Percentiles rank a stretch among this genome's conserved stretches.
These are phyloP conservation scores for Leucosporidium scottii DNA, from an alignment of 768 basidiomycete genomes.

Conservation along the genomic window DNA sequence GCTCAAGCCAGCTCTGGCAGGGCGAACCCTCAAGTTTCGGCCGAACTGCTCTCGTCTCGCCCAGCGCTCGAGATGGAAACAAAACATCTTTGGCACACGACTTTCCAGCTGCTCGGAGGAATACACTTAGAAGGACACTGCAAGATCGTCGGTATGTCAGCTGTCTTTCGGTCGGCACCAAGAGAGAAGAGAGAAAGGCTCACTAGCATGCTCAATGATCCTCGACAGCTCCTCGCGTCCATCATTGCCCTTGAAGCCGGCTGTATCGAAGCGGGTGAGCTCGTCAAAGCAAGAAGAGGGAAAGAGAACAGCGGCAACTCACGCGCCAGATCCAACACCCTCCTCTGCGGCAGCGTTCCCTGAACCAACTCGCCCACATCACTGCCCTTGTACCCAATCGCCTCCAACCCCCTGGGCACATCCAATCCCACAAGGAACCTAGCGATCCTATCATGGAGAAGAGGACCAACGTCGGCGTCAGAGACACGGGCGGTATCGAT, in stretches of 20 bases:
- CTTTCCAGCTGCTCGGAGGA: too few species aligned
- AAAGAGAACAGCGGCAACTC: slow-evolving; percentile 45
- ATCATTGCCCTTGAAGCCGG: slow-evolving; percentile 28
- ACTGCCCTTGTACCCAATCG: slow-evolving; percentile 56
- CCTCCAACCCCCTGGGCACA: slow-evolving; percentile 77
- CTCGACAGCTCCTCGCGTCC: slow-evolving; percentile 19
- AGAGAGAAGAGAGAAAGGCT: too few species aligned
- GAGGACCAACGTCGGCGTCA: slow-evolving; percentile 67
- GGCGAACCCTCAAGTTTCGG: too few species aligned
- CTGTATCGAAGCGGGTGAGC: background rate
- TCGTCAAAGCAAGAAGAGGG: too few species aligned
- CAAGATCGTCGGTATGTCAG: too few species aligned
- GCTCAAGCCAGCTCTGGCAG: too few species aligned
- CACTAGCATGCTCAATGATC: slow-evolving; percentile 25
- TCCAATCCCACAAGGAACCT: slow-evolving; percentile 76
- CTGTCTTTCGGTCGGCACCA: too few species aligned
- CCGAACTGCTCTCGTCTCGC: too few species aligned
- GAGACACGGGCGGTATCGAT: slow-evolving; percentile 56
- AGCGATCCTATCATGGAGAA: slow-evolving; percentile 78
- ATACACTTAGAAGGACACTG: too few species aligned
- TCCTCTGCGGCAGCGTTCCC: slow-evolving; percentile 83
- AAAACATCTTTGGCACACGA: too few species aligned
- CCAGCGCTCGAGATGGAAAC: too few species aligned
- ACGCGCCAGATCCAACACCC: slow-evolving; percentile 88
- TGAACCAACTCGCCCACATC: slow-evolving; percentile 54